phyloP scores from a whole-genome alignment of 1,284 basidiomycete genomes.

The Rhodotorula sp. region DNA sequence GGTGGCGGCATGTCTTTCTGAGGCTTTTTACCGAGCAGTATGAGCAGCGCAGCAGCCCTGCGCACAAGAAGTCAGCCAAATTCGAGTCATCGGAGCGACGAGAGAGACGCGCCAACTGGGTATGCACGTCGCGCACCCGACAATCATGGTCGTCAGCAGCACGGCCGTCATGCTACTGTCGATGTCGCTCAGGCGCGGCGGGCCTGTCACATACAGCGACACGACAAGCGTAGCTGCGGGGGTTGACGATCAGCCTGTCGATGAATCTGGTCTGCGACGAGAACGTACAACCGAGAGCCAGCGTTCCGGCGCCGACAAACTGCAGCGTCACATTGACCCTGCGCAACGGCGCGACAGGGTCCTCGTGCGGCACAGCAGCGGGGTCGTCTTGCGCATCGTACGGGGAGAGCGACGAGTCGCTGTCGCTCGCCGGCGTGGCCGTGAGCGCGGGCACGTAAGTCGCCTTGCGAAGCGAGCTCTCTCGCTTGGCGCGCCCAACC shows the following conservation, averaged over 20 bases:
- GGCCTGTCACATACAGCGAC: conserved; percentile 28
- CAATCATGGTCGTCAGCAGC: conserved; percentile 5
- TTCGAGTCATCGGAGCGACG: too few species aligned
- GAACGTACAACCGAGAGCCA: conserved; percentile 16
- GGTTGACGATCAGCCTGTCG: background rate
- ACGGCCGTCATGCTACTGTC: conserved; percentile 11
- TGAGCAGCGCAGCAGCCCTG: conserved; percentile 16
- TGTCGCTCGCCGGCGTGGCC: background rate
- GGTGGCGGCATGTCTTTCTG: conserved; percentile 37
- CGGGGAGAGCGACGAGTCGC: background rate
- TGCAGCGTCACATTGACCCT: conserved; percentile 8
- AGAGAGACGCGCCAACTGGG: conserved; percentile 8
- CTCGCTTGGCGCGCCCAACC: too few species aligned
- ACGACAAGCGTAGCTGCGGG: conserved; percentile 24
- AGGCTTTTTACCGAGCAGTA: conserved; percentile 44
- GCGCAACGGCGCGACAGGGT: conserved; percentile 12
- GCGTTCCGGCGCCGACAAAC: conserved; percentile 2
- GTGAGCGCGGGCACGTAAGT: background rate
- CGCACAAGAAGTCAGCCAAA: too few species aligned
- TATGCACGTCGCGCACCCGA: background rate
- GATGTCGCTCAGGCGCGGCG: conserved; percentile 8
- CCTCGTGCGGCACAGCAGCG: background rate
- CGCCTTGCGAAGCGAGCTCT: background rate
- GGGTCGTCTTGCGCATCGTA: background rate
- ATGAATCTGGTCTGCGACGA: fast-evolving